Base-by-base conservation (phyloP, 805 yeast genomes). In the Pichia thaimueangensis region DNA sequence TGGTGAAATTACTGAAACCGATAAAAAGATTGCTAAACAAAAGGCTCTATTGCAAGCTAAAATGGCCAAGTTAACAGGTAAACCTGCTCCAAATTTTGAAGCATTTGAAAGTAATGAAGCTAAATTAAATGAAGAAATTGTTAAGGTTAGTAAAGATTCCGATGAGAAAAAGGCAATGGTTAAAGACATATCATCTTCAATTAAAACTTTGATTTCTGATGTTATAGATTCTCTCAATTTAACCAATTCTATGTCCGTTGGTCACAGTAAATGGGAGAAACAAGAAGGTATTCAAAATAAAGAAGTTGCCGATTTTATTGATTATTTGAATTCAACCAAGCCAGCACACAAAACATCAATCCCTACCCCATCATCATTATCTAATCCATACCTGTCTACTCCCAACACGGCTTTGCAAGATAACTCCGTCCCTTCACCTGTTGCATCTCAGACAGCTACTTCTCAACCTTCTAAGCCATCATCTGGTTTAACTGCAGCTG, bases 1-100 rank as follows among this genome's bases (percentile, higher is more conserved):
- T 55, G 97, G 97, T 24, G 78, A 78, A 46, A 75, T 87, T 8
- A 89, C 97, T 3, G 96, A 86, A 21, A 64, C 78, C 12, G 97
- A 89, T 58, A 74, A 84, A 46, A 75, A 84, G 49, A 83, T 84
- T 53, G 93, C 91, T 30, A 81, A 75, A 52, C 80, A 86, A 32
- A 82, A 84, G 56, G 94, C 91, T 31, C 65, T 80, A 43, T 69
- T 93, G 52, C 79, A 80, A 49, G 85, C 89, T 39, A 75, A 95
- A 52, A 88, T 91, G 95, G 95, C 96, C 23, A 86, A 91, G 4
- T 73, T 91, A 54, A 89, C 97, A 0, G 96, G 96, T 6, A 82
- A 80, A 54, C 68, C 75, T 7, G 65, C 70, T 3, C 63, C 71
- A 7, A 65, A 65, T 25, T 60, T 67, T 33, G 71, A 69, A 20